Evolutionary conservation across 2,329 filamentous ascomycete genomes (phyloP).

Genomic region (Penicillium sp.): DNA sequence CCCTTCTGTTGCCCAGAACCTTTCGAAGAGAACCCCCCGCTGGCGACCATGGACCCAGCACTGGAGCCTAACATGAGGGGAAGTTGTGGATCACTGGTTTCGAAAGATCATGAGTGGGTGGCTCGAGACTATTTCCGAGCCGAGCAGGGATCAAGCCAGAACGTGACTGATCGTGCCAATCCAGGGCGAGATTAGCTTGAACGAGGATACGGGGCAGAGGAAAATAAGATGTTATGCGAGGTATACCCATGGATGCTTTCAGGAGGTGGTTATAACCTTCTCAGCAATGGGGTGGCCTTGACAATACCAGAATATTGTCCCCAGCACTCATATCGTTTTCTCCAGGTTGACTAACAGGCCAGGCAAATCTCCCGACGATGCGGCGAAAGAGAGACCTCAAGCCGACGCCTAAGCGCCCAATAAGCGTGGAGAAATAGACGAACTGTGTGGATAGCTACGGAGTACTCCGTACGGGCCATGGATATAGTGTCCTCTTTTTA

Average conservation of each 20-base stretch:
- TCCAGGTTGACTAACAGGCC: constrained; percentile 16
- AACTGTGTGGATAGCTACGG: constrained; percentile 21
- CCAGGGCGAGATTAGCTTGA: background rate
- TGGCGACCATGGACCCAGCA: constrained; percentile 14
- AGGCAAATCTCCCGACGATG: constrained; percentile 13
- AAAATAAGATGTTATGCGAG: background rate
- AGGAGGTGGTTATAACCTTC: background rate
- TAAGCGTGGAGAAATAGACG: constrained; percentile 15
- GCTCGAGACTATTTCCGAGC: constrained; percentile 11
- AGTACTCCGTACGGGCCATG: constrained; percentile 16
- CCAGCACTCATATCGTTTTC: background rate
- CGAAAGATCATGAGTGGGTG: constrained; percentile 6
- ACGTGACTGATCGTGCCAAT: constrained; percentile 6
- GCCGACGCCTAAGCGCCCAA: constrained; percentile 19
- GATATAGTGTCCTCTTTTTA: constrained; percentile 20
- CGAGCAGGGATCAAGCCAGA: constrained; percentile 9
- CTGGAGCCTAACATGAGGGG: constrained; percentile 11
- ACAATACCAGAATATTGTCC: constrained; percentile 4
- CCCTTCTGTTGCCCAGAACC: constrained; percentile 8
- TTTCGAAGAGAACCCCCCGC: constrained; percentile 4
- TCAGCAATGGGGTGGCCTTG: background rate
- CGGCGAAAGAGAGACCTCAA: constrained; percentile 15
- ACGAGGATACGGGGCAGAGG: background rate
- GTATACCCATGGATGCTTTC: background rate
- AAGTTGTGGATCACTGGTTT: constrained; percentile 2